Percentiles rank a stretch among this genome's conserved stretches.
These are phyloP conservation scores for Psilocybe tampanensis DNA, from an alignment of 768 basidiomycete species.

Conservation along the genomic window DNA sequence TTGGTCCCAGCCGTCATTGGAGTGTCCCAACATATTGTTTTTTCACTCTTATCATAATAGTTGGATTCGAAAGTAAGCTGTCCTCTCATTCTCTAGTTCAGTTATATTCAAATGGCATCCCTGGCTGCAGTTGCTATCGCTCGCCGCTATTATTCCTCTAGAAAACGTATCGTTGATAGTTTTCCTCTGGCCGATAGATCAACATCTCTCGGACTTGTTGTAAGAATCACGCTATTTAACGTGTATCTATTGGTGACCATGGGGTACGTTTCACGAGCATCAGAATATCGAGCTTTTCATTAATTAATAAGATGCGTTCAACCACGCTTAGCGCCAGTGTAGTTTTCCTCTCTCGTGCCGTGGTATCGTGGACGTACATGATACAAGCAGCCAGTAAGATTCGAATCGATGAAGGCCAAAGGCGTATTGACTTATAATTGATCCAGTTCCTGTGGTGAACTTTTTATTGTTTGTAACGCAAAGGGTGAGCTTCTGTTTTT, in stretches of 20 bases:
- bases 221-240: constrained; percentile 46
- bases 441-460: constrained; percentile 50
- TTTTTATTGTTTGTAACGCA: constrained; percentile 53
- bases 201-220: constrained; percentile 37
- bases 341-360: constrained; percentile 33
- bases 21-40: constrained; percentile 49
- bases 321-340: constrained; percentile 34
- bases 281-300: not conserved
- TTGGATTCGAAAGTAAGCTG: constrained; percentile 46
- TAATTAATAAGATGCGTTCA: not conserved
- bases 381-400: constrained; percentile 51
- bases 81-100: not conserved
- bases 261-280: constrained; percentile 35
- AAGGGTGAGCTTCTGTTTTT: constrained; percentile 35
- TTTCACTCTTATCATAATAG: constrained; percentile 37
- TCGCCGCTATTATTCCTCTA: constrained; percentile 43
- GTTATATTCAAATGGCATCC: not conserved
- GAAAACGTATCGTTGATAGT: constrained; percentile 35
- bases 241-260: constrained; percentile 45
- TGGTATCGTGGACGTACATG: constrained; percentile 43
- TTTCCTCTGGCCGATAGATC: constrained; percentile 43
- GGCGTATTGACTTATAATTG: constrained; percentile 3
- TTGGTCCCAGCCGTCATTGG: constrained; percentile 25
- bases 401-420: constrained; percentile 2
- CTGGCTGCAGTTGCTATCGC: constrained; percentile 46